A percentile compares a stretch with the other conserved stretches of the same genome.
Conservation (phyloP, 805 yeast genomes). For the Grigorovia humatica region DNA sequence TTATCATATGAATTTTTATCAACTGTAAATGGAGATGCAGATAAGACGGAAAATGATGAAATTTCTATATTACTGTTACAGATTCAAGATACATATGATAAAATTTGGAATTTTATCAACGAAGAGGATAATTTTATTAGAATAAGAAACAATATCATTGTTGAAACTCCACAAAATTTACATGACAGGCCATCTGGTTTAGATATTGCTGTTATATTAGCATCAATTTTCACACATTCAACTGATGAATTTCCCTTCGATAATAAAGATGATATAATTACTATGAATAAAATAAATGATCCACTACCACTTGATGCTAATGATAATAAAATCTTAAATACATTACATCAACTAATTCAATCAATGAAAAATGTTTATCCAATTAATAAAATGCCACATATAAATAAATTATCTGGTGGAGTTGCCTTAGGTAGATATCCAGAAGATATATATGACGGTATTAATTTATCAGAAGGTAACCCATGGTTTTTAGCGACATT, state of each 20-base stretch:
- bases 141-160: slow-evolving; percentile 40
- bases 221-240: slow-evolving; percentile 36
- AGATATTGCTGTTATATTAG: slow-evolving; percentile 61
- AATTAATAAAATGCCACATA: slow-evolving; percentile 42
- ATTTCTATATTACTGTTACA: slow-evolving; percentile 14
- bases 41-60: slow-evolving; percentile 1
- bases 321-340: slow-evolving; percentile 48
- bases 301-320: slow-evolving; percentile 52
- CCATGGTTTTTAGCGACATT: slow-evolving; percentile 88
- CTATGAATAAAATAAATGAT: not conserved
- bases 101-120: slow-evolving; percentile 2
- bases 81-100: not conserved
- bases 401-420: slow-evolving; percentile 32
- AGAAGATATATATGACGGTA: slow-evolving; percentile 81
- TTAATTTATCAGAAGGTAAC: slow-evolving; percentile 63
- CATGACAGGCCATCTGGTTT: slow-evolving; percentile 52
- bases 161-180: slow-evolving; percentile 53
- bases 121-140: slow-evolving; percentile 30
- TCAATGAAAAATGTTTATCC: slow-evolving; percentile 73
- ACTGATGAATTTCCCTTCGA: slow-evolving; percentile 16
- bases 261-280: no score
- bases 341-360: slow-evolving; percentile 49
- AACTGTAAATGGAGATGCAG: slow-evolving; percentile 4
- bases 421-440: slow-evolving; percentile 87
- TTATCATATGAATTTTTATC: slow-evolving; percentile 18